Conservation (phyloP, 73 alveolate genomes). For the Paramecium bursaria region DNA sequence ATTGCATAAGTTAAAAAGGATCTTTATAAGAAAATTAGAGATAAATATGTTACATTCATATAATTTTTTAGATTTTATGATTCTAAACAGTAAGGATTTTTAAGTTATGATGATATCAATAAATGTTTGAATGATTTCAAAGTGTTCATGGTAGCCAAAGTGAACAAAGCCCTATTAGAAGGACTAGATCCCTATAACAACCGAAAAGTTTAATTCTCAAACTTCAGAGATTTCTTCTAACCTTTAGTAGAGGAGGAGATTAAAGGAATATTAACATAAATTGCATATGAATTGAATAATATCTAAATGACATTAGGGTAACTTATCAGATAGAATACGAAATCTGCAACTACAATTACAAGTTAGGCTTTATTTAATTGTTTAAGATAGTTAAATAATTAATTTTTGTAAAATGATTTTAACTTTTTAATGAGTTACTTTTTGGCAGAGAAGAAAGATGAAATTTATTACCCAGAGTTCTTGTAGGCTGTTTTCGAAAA, state of each 20-base stretch:
- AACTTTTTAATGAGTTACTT: neutral
- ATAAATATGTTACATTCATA: neutral
- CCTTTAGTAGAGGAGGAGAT: neutral
- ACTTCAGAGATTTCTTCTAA: slow-evolving; percentile 2
- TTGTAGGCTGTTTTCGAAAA: neutral
- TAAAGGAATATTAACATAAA: neutral
- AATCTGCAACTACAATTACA: slow-evolving; percentile 24
- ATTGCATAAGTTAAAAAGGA: neutral
- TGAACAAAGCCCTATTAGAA: neutral
- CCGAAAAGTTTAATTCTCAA: neutral
- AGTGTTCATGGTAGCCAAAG: neutral
- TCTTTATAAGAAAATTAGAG: slow-evolving; percentile 19
- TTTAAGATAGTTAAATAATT: neutral
- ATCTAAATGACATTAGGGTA: slow-evolving; percentile 12
- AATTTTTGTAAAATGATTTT: slow-evolving; percentile 8
- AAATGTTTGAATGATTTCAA: slow-evolving; percentile 27
- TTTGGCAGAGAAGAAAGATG: slow-evolving; percentile 26
- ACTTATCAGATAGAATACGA: slow-evolving; percentile 21
- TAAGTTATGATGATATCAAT: slow-evolving; percentile 38
- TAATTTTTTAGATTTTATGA: neutral
- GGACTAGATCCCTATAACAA: slow-evolving; percentile 11
- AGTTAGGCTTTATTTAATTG: neutral
- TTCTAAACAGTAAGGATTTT: slow-evolving; percentile 5
- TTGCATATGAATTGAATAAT: neutral
- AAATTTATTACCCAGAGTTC: slow-evolving; percentile 34